Evolutionary conservation across 2,329 filamentous ascomycete species (phyloP), one percentile per base, ranked within the genome.

Genomic region (Botryotinia globosa): DNA sequence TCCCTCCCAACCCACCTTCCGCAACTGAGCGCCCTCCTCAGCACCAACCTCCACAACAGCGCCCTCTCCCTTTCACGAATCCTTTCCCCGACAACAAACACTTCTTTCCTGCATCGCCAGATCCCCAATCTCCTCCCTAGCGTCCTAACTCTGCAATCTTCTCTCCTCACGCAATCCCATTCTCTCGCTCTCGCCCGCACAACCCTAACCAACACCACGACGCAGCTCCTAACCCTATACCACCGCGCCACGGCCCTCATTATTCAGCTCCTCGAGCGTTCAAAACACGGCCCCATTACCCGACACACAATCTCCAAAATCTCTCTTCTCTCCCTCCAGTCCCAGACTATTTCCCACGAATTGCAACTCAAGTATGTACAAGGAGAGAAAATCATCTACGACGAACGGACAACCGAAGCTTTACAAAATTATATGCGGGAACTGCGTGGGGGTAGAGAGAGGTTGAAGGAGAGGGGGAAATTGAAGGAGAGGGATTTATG

Each of bases 21-120:
- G 0, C 76, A 81, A 1, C 81, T 90, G 29, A 80, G 83, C 0
- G 77, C 80, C 2, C 80, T 88, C 8, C 74, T 89, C 29, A 88
- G 87, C 4, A 77, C 82, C 0, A 81, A 82, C n/a, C 83, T 91
- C 0, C 85, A 86, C 71, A 78, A 82, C 1, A 83, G 84, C 22
- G 87, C 87, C 66, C 80, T 84, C 74, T 83, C 84, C 59, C 81
- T 89, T 20, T 84, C 85, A 18, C 82, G 85, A 0, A 83, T 85
- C 73, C 82, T 87, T 39, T 83, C 86, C 20, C 84, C 81, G 12
- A 83, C 81, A 7, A 87, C 85, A 2, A 82, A 81, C 8, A 76
- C 85, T 7, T 86, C 86, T 45, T 84, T 87, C 76, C 81, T 90
- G n/a, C 88, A 90, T 81, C 87, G 88, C 32, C 80, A 83, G 37